Evolutionary conservation across 495 filamentous ascomycete genomes (phyloP).

Genomic region (Penicillium cataractarum): DNA sequence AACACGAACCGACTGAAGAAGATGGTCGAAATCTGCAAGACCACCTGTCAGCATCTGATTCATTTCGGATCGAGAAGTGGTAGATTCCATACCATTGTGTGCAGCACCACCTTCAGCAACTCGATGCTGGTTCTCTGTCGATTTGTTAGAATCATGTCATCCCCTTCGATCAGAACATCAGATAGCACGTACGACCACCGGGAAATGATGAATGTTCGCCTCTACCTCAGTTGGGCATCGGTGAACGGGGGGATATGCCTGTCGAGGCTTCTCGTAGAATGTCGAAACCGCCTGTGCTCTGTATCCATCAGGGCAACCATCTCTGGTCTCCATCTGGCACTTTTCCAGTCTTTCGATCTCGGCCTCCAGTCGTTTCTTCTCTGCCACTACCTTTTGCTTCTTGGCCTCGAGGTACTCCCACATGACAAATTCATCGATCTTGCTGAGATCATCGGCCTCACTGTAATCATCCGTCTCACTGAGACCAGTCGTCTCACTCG

Average conservation of each 20-base stretch:
- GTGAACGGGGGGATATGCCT: background rate
- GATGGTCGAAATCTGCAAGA: constrained; percentile 32
- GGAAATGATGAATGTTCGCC: background rate
- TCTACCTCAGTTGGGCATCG: background rate
- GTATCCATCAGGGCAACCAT: background rate
- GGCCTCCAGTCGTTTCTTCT: background rate
- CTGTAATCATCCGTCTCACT: too few relatives aligned
- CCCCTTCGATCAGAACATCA: background rate
- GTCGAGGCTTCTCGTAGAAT: background rate
- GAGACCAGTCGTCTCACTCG: too few relatives aligned
- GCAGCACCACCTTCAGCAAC: constrained; percentile 52
- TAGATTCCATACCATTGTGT: constrained; percentile 38
- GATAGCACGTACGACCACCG: background rate
- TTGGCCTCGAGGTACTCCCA: background rate
- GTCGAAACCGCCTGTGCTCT: background rate
- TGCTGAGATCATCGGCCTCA: too few relatives aligned
- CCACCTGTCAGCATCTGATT: background rate
- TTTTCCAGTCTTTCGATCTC: background rate
- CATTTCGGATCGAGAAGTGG: background rate
- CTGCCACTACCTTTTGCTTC: too few relatives aligned
- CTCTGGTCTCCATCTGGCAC: background rate
- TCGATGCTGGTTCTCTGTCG: constrained; percentile 51
- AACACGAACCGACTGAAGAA: constrained; percentile 35
- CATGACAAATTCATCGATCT: too few relatives aligned
- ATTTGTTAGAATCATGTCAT: constrained; percentile 6